A percentile compares a stretch with the other conserved stretches of the same genome.
phyloP scores from a whole-genome alignment of 306 rosid species.

The Cucumis sativus region Cucumber_9930_V3 NC_026656.2:16772001-16772500 shows the following conservation, averaged over 20 bases:
- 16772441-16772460: too few relatives aligned
- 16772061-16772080: too few relatives aligned
- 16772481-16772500: too few relatives aligned
- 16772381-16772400: not conserved
- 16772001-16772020: too few relatives aligned
- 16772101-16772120: too few relatives aligned
- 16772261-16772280: constrained; percentile 48
- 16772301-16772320: constrained; percentile 8
- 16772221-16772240: constrained; percentile 47
- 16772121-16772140: too few relatives aligned
- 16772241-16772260: constrained; percentile 56
- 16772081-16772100: too few relatives aligned
- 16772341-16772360: not conserved
- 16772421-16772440: not conserved
- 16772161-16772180: too few relatives aligned
- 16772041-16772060: too few relatives aligned
- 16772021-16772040: too few relatives aligned
- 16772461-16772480: too few relatives aligned
- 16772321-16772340: not conserved
- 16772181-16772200: constrained; percentile 36
- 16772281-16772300: constrained; percentile 62
- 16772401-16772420: not conserved
- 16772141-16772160: too few relatives aligned
- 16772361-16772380: not conserved
- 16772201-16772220: constrained; percentile 50